Evolutionary conservation across 345 rosid species (phyloP), one percentile per base, ranked within the genome.

Genomic region (Bruguiera gymnorhiza): DNA sequence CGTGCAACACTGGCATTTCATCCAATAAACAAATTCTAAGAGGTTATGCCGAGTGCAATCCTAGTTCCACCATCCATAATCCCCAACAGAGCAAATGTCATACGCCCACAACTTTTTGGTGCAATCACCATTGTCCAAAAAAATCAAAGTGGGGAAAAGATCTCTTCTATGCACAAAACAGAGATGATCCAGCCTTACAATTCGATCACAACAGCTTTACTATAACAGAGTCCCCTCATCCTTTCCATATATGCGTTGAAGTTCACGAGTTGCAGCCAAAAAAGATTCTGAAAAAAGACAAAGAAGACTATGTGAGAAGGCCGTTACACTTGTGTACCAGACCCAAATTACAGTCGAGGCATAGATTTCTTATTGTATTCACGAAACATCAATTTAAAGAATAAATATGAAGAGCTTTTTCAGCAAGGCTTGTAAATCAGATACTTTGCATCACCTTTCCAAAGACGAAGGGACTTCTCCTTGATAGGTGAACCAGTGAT

Each of bases 401-500:
- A 43, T 43, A 43, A 2, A 13, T 10, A 56, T 56, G 31, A 27
- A 54, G 71, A 65, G 50, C 50, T 43, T 10, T n/a, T 16, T 57
- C 37, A 62, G 69, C 68, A 74, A 36, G 19, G 55, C 59, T 64
- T 55, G 6, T 37, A 11, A 52, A 71, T 18, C 19, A 46, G 62
- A 68, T 27, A 29, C 13, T 18, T 60, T 20, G 58, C 9, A 67
- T 73, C 71, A 85, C 89, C 89, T 83, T 85, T 85, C 89, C 89
- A 85, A 27, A 83, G 76, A 65, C 75, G 75, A 71, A 81, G 83
- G 27, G 81, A 83, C 79, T 83, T 83, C 75, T 83, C 87, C 60
- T 85, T 83, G 71, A 85, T 83, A 63, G 84, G 78, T 3, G 87
- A 83, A 71, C 89, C 87, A 32, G 87, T 81, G 37, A 85, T 85